phyloP scores from a whole-genome alignment of 1,139 yeast species.

The Nakaseomyces uthaithaninus region DNA sequence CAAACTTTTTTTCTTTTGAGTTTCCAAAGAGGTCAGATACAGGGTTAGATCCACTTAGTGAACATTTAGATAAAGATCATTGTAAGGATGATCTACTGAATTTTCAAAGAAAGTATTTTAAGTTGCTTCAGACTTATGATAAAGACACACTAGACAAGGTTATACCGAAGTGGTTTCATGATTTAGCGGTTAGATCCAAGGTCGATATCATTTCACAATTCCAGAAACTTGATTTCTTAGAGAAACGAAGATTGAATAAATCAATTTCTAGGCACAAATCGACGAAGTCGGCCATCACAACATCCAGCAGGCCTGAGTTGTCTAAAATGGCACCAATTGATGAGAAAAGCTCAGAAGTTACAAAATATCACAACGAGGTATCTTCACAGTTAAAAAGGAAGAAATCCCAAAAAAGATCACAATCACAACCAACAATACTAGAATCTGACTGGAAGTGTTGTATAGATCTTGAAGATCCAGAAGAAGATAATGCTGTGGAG shows the following conservation, averaged over 20 bases:
- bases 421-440: slow-evolving; percentile 18
- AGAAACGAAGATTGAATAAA: slow-evolving; percentile 34
- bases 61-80: slow-evolving; percentile 5
- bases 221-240: slow-evolving; percentile 35
- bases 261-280: slow-evolving; percentile 9
- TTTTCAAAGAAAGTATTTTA: slow-evolving; percentile 24
- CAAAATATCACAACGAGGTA: background rate
- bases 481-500: slow-evolving; percentile 32
- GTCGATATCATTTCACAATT: slow-evolving; percentile 33
- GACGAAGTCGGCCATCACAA: slow-evolving; percentile 5
- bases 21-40: slow-evolving; percentile 17
- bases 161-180: slow-evolving; percentile 37
- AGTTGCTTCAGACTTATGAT: slow-evolving; percentile 13
- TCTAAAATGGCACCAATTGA: slow-evolving; percentile 5
- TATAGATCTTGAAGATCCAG: slow-evolving; percentile 13
- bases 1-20: slow-evolving; percentile 15
- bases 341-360: slow-evolving; percentile 5
- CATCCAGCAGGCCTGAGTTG: slow-evolving; percentile 6
- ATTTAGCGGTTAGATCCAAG: slow-evolving; percentile 27
- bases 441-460: slow-evolving; percentile 14
- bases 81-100: slow-evolving; percentile 18
- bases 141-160: slow-evolving; percentile 15
- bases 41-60: background rate
- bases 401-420: slow-evolving; percentile 16
- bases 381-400: slow-evolving; percentile 3